These are phyloP conservation scores for Sergeia podlipaevii DNA, from an alignment of 208 protist genomes.

Conservation along the genomic window DNA sequence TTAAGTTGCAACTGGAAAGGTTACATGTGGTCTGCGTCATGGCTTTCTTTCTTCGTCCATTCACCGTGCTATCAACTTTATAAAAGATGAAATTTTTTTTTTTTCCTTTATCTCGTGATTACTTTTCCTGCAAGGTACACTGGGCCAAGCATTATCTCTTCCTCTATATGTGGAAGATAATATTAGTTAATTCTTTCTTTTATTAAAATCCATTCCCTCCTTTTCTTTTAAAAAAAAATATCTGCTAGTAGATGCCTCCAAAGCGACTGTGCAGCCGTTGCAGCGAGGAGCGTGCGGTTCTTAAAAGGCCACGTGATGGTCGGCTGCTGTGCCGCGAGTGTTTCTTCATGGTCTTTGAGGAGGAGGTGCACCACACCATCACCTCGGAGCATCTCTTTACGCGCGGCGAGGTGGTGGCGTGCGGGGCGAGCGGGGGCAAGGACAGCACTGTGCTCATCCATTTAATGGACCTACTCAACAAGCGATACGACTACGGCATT, in stretches of 20 bases:
- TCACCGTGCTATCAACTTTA: no score
- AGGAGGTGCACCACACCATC: slow-evolving; percentile 96
- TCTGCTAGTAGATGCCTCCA: slow-evolving; percentile 22
- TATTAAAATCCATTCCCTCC: not conserved
- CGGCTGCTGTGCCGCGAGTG: slow-evolving; percentile 92
- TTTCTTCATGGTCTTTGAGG: slow-evolving; percentile 95
- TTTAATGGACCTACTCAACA: slow-evolving; percentile 92
- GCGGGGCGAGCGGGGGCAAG: slow-evolving; percentile 96
- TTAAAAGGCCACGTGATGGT: slow-evolving; percentile 91
- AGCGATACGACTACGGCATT: slow-evolving; percentile 91
- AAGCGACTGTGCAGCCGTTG: slow-evolving; percentile 57
- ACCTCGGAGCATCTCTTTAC: slow-evolving; percentile 87
- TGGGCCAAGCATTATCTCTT: no score
- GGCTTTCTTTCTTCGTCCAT: no score
- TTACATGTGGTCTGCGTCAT: no score
- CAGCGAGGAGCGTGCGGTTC: slow-evolving; percentile 30
- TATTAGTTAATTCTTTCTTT: not conserved
- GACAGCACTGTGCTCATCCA: slow-evolving; percentile 97
- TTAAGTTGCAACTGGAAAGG: no score
- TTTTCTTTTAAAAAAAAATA: slow-evolving; percentile 1
- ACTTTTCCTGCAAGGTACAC: no score
- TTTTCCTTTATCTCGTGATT: no score
- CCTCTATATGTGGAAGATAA: no score
- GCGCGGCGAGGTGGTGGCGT: slow-evolving; percentile 90
- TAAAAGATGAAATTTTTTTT: no score